Conservation (phyloP, 2,329 filamentous ascomycete species). For the Epichloe elymi region DNA sequence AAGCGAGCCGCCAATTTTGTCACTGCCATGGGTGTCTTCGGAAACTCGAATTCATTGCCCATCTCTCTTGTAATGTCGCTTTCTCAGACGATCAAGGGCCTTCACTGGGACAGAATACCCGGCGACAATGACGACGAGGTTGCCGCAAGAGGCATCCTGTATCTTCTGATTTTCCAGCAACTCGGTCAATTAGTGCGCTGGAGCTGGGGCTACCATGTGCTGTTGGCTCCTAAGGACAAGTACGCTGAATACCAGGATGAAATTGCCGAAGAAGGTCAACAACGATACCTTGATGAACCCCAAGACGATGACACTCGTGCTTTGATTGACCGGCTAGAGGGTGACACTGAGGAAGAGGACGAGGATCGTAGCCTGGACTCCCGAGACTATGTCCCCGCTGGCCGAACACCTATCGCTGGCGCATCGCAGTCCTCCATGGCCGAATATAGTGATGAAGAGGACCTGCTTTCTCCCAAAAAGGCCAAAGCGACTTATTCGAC, state of each 20-base stretch:
- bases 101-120: constrained; percentile 86
- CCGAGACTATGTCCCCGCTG: constrained; percentile 39
- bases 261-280: constrained; percentile 44
- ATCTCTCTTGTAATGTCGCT: constrained; percentile 93
- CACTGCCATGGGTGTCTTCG: constrained; percentile 92
- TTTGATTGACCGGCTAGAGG: constrained; percentile 27
- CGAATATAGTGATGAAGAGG: constrained; percentile 35
- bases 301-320: constrained; percentile 30
- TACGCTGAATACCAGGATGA: constrained; percentile 52
- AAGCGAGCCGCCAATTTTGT: constrained; percentile 88
- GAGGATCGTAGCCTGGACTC: constrained; percentile 28
- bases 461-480: constrained; percentile 18
- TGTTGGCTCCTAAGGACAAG: constrained; percentile 72
- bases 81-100: constrained; percentile 77
- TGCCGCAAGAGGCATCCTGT: constrained; percentile 82
- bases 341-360: constrained; percentile 25
- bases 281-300: constrained; percentile 33
- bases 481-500: constrained; percentile 12
- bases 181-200: constrained; percentile 88
- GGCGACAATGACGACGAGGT: constrained; percentile 95
- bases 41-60: constrained; percentile 94
- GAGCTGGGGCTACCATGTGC: constrained; percentile 95
- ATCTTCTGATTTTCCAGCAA: constrained; percentile 94
- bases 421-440: constrained; percentile 36
- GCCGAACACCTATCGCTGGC: constrained; percentile 39